Percentiles rank a stretch among this genome's conserved stretches.
Evolutionary conservation across 2,329 filamentous ascomycete species (phyloP).

Genomic region (Colletotrichum filicis): DNA sequence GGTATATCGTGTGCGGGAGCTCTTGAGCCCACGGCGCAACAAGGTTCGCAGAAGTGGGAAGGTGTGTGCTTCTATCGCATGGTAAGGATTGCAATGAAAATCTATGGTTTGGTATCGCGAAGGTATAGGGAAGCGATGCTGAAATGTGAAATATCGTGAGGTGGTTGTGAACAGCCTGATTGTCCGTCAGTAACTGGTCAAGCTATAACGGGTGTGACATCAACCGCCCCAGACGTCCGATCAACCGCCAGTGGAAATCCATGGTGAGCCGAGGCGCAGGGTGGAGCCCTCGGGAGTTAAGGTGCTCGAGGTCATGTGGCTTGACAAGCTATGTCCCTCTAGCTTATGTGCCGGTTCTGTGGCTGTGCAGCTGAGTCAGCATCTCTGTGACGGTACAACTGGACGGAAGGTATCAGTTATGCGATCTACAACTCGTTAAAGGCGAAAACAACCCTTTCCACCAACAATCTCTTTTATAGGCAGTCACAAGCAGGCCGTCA

Average conservation of each 20-base stretch:
- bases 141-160: background rate
- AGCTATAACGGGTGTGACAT: conserved; percentile 10
- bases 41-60: background rate
- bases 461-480: no score
- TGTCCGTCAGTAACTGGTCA: background rate
- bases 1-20: background rate
- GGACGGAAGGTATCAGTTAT: no score
- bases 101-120: background rate
- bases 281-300: background rate
- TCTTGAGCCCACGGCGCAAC: background rate
- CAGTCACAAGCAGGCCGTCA: no score
- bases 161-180: background rate
- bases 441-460: no score
- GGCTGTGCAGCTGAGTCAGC: background rate
- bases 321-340: background rate
- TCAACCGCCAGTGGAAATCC: background rate
- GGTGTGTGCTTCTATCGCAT: background rate
- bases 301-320: background rate
- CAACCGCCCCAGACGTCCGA: background rate
- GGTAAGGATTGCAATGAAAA: background rate
- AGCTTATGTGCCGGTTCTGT: background rate
- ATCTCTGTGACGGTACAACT: no score
- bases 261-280: conserved; percentile 4
- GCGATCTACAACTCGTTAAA: no score
- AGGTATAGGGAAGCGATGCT: background rate